Base-by-base conservation (phyloP, 208 protist species). In the Acanthamoeba polyphaga region DNA sequence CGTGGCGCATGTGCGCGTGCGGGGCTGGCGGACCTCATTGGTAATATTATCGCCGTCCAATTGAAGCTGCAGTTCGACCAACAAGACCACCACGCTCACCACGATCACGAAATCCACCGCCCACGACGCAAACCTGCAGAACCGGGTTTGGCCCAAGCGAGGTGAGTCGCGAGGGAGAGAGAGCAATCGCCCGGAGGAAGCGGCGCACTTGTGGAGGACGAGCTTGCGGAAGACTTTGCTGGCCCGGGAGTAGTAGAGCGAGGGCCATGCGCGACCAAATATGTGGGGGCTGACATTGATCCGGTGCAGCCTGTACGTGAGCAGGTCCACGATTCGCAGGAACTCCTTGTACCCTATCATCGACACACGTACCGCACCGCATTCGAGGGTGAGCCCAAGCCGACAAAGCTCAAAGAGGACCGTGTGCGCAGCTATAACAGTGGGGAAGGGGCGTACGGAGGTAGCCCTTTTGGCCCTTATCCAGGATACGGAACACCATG, bases 391-490 rank as follows among this genome's bases (percentile, higher is more conserved):
- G 9, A 17, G 9, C 38, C 38, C 38, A 38, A 38, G 38, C 3
- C 38, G 38, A 38, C 38, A 38, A 1, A 38, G 38, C 38, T 38
- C 3, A 3, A 3, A n/a, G 38, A 38, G 38, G 38, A 38, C 38
- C 38, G 38, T 38, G 38, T 38, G 38, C 38, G 38, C 38, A 43
- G 10, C n/a, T 9, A 8, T n/a, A 78, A 74, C 66, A 27, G 0
- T 15, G 29, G 66, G 66, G 17, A 74, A 74, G 66, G 22, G 0
- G 3, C 70, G 15, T 78, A 78, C 70, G 70, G 70, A 78, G 70
- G 70, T 78, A 43, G 43, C 82, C 82, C 49, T 89, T 89, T 43
- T 89, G 29, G 24, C 55, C 55, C 49, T 89, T 58, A 29, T 89
- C 82, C 19, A 89, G 29, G 32, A 89, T 89, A 13, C 43, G 49